These are phyloP conservation scores for Hortiboletus flavorubellus DNA, from an alignment of 768 basidiomycete genomes.

Conservation along the genomic window DNA sequence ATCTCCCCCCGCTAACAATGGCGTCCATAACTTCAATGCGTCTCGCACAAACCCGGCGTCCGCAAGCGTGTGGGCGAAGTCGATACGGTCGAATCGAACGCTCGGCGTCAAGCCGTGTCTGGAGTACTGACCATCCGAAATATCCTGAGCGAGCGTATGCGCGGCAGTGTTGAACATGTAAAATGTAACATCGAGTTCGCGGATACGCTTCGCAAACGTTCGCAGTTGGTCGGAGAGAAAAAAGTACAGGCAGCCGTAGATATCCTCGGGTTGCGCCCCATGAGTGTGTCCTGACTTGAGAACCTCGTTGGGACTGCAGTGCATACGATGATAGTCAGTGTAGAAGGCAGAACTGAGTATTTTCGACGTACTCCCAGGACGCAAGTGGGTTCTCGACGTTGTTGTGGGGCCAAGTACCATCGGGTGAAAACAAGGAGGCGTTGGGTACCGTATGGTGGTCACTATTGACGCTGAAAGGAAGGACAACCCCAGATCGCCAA, in stretches of 20 bases:
- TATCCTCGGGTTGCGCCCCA: slow-evolving; percentile 39
- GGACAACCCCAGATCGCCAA: slow-evolving; percentile 39
- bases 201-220: slow-evolving; percentile 37
- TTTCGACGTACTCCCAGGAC: slow-evolving; percentile 44
- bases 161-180: slow-evolving; percentile 34
- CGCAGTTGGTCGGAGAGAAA: slow-evolving; percentile 39
- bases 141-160: slow-evolving; percentile 37
- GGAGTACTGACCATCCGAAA: slow-evolving; percentile 22
- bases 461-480: slow-evolving; percentile 41
- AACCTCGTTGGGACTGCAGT: slow-evolving; percentile 37
- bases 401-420: slow-evolving; percentile 41
- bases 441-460: slow-evolving; percentile 39
- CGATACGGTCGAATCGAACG: slow-evolving; percentile 41
- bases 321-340: not conserved
- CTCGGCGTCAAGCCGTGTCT: slow-evolving; percentile 25
- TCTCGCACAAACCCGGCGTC: slow-evolving; percentile 30
- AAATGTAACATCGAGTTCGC: slow-evolving; percentile 36
- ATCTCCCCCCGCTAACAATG: slow-evolving; percentile 30
- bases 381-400: slow-evolving; percentile 40
- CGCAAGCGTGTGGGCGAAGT: slow-evolving; percentile 40
- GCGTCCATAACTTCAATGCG: slow-evolving; percentile 35
- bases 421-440: slow-evolving; percentile 41
- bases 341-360: not conserved
- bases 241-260: slow-evolving; percentile 49
- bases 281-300: slow-evolving; percentile 34